Evolutionary conservation across 345 rosid genomes (phyloP), one percentile per base, ranked within the genome.

Genomic region (Camelina neglecta): DNA sequence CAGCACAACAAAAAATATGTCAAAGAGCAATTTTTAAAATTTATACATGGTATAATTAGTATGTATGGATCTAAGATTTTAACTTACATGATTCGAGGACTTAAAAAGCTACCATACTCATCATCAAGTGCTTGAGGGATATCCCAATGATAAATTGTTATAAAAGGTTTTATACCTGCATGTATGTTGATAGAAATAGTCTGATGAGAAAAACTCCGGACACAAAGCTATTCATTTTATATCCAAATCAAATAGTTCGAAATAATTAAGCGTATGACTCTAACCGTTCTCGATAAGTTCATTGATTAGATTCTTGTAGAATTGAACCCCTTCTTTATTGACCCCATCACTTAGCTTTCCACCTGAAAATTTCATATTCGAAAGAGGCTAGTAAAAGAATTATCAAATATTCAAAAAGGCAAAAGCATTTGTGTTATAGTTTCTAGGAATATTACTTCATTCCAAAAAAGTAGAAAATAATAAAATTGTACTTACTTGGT

Each of bases 111-210:
- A 56, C 77, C 85, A 11, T 83, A 85, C 36, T 74, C 77, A 31
- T 83, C 81, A 31, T 85, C 82, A 4, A 85, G 67, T 4, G 71
- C 15, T 68, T 84, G 85, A 44, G 87, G 85, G 23, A 80, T 45
- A 45, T 84, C 85, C 85, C 84, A 84, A 15, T 83, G 88, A 31
- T 71, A 84, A 3, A 82, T 4, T 5, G 85, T 84, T 18, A 79
- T 61, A 50, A 68, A 82, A 15, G 87, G 87, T 47, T 82, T 53
- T 11, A 84, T 74, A 2, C 82, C 87, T 82, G 41, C n/a, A 11
- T 9, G 35, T 7, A 74, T 18, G 8, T 48, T 33, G 12, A 42
- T 10, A 0, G 1, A 18, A 4, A 65, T 11, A n/a, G 50, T 8
- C 6, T 50, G 3, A 42, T 54, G 11, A 60, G 67, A 42, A 62